Base-by-base conservation (phyloP, 139 green algal genomes). In the Desmodesmus armatus region DNA sequence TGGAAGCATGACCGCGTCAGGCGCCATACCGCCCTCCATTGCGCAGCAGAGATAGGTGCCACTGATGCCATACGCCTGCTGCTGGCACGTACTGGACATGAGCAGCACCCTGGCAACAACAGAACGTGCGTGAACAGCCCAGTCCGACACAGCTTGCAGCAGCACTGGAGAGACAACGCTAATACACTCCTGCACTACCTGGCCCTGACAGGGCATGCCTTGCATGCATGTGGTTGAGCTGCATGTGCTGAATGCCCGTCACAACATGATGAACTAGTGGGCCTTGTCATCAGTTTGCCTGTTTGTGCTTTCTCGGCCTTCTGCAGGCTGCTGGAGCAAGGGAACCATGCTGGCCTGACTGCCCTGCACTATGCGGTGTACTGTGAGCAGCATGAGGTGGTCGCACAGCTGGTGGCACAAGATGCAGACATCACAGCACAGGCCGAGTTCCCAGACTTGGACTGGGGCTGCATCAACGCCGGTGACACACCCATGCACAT, bases 401-500 rank as follows among this genome's bases (percentile, higher is more conserved):
- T 77, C 58, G 40, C 51, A 55, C 58, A 67, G 71, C 58, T 87
- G 71, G 23, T 82, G 33, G 58, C 41, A 25, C 25, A 31, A 55
- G 43, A 70, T 53, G 58, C 82, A 63, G 72, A 82, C 41, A 69
- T 87, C 40, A 80, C 47, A 55, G 80, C 80, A 15, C 80, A 86
- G 82, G 82, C 82, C 23, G 82, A 87, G 40, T 87, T 69, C 41
- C 58, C 60, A 33, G 82, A 87, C 71, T 72, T 87, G 39, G 82
- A 87, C 41, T 87, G 71, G 71, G 23, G 35, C 82, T 58, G 35
- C 13, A 72, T 87, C 2, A 87, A 82, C 35, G 82, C 71, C 19
- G 82, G 82, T 0, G 82, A 87, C 41, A 87, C 71, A 11, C n/a
- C 40, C 25, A 66, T 87, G 82, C 82, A 87, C 72, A 66, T 87